Percentiles rank a stretch among this genome's conserved stretches.
Evolutionary conservation across 495 filamentous ascomycete species (phyloP).

Genomic region (Peziza echinospora): DNA sequence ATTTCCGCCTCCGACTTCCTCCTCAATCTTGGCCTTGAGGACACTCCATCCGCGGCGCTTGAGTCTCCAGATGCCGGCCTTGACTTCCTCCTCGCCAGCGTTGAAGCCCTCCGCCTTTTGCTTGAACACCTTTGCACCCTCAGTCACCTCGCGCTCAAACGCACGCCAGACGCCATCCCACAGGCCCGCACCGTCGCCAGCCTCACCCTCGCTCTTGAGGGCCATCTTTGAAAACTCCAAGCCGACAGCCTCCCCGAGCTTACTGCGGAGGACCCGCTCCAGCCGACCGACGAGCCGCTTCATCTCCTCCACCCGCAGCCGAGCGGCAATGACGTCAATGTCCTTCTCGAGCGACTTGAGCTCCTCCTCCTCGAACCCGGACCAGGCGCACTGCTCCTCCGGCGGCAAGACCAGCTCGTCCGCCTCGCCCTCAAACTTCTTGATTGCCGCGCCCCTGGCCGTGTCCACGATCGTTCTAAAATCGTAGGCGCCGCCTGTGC

Average conservation of each 20-base stretch:
- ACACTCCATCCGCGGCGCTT: slow-evolving; percentile 87
- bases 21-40: slow-evolving; percentile 72
- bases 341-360: slow-evolving; percentile 48
- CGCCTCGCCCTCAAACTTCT: slow-evolving; percentile 57
- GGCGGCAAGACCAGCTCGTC: slow-evolving; percentile 42
- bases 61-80: slow-evolving; percentile 79
- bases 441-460: slow-evolving; percentile 53
- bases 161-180: slow-evolving; percentile 92
- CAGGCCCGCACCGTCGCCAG: slow-evolving; percentile 47
- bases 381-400: slow-evolving; percentile 26
- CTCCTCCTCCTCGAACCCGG: slow-evolving; percentile 34
- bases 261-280: slow-evolving; percentile 77
- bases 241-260: slow-evolving; percentile 68
- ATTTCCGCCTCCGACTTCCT: slow-evolving; percentile 96
- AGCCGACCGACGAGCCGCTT: slow-evolving; percentile 69
- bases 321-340: slow-evolving; percentile 60
- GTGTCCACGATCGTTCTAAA: slow-evolving; percentile 82
- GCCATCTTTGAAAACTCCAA: slow-evolving; percentile 83
- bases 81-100: slow-evolving; percentile 73
- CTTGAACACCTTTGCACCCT: slow-evolving; percentile 66
- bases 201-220: slow-evolving; percentile 22
- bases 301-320: slow-evolving; percentile 84
- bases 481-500: slow-evolving; percentile 84
- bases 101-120: slow-evolving; percentile 83
- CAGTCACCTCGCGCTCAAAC: slow-evolving; percentile 63